Base-by-base conservation (phyloP, 2,329 filamentous ascomycete genomes). In the Pseudogymnoascus sp. region DNA sequence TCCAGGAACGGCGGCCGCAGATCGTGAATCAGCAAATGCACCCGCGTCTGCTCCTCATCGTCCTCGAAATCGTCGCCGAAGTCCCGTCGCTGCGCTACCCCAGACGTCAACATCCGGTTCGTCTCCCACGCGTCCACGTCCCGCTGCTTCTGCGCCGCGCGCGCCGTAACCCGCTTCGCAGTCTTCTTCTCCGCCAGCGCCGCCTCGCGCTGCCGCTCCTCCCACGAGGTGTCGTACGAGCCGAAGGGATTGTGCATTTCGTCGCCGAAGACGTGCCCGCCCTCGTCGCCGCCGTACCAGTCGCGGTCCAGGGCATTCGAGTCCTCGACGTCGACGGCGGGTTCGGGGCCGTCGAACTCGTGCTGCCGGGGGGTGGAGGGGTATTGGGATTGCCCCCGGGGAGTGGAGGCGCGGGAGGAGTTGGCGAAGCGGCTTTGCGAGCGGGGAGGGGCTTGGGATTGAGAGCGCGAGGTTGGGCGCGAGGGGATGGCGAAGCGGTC, bases 51-150 rank as follows among this genome's bases (percentile, higher is more conserved):
- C 72, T 99, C 95, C 59, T 97, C 89, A 67, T 99, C 95, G 67
- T 96, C 88, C 61, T 88, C 88, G 71, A 97, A 96, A 72, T 95
- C 91, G 59, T 85, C 83, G 23, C 88, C 87, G 73, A 91, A 85
- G 70, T 95, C 90, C 68, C 91, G 82, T 71, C 93, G 82, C 75
- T 99, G 96, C 17, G 95, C 95, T 17, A 99, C 93, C 63, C 93
- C 93, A 19, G 93, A 97, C 1, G 93, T 95, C 65, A 99, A 82
- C 95, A 99, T 97, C 64, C 95, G 90, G 74, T 99, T 99, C 15
- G 93, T 95, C 76, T 99, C 96, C 95, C 95, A 99, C 0, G 93
- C 93, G 76, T 99, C 95, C 46, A 95, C 92, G 72, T 99, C 95
- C 73, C 90, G 92, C 74, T 96, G 91, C 70, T 93, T 90, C 76